Percentiles rank a stretch among this genome's conserved stretches.
phyloP scores from a whole-genome alignment of 306 rosid species.

The Lagenaria siceraria region DNA sequence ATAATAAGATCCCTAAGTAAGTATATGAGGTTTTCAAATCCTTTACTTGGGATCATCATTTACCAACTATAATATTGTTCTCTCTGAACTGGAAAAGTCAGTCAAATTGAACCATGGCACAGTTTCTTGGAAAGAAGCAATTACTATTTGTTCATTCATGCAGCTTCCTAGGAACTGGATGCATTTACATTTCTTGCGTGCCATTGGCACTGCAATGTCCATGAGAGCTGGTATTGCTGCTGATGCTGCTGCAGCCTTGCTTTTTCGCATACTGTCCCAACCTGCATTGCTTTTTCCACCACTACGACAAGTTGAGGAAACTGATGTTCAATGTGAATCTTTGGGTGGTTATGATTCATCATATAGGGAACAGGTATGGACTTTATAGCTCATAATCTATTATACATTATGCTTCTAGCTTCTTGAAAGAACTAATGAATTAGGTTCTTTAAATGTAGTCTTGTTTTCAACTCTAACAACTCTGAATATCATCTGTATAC shows the following conservation, averaged over 20 bases:
- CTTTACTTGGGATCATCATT: not conserved
- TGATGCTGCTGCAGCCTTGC: conserved; percentile 97
- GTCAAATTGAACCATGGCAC: not conserved
- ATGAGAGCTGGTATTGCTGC: conserved; percentile 97
- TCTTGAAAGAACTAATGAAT: not conserved
- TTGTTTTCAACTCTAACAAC: not conserved
- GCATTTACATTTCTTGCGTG: conserved; percentile 98
- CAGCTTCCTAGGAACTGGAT: conserved; percentile 99
- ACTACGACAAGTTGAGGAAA: conserved; percentile 84
- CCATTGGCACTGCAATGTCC: conserved; percentile 98
- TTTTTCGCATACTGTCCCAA: conserved; percentile 89
- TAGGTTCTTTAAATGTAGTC: not conserved
- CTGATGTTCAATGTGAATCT: conserved; percentile 75
- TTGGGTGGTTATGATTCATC: conserved; percentile 62
- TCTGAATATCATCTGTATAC: not conserved
- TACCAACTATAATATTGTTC: not conserved
- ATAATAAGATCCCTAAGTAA: not conserved
- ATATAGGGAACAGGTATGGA: conserved; percentile 68
- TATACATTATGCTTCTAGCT: not conserved
- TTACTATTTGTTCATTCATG: not conserved
- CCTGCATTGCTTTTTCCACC: conserved; percentile 97
- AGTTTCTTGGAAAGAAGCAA: not conserved
- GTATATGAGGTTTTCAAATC: not conserved
- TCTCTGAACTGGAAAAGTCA: not conserved
- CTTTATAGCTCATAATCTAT: not conserved